phyloP scores from a whole-genome alignment of 768 basidiomycete species.

The Austroboletus festivus region DNA sequence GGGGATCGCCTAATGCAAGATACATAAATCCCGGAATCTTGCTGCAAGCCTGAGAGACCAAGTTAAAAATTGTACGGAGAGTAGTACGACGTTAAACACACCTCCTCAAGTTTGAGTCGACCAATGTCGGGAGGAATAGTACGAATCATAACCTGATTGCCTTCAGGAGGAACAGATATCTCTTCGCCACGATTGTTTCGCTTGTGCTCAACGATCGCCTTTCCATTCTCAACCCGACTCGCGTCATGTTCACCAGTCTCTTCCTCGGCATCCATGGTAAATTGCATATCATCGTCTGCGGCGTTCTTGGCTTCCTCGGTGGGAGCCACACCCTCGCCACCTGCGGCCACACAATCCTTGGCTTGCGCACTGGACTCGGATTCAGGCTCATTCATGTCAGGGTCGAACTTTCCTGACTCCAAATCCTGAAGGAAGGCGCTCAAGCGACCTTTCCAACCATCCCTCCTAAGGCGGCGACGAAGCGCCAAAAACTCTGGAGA shows the following conservation, averaged over 20 bases:
- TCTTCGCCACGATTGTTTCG: slow-evolving; percentile 67
- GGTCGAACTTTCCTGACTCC: slow-evolving; percentile 83
- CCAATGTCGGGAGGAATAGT: slow-evolving; percentile 94
- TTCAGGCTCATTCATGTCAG: slow-evolving; percentile 63
- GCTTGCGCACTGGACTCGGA: slow-evolving; percentile 46
- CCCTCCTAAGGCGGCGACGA: slow-evolving; percentile 75
- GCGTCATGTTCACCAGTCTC: slow-evolving; percentile 61
- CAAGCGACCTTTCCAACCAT: slow-evolving; percentile 78
- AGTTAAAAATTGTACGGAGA: slow-evolving; percentile 6
- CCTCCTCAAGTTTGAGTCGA: slow-evolving; percentile 86
- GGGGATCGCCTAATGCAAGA: slow-evolving; percentile 86
- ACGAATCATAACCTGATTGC: slow-evolving; percentile 91
- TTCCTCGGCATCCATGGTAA: slow-evolving; percentile 69
- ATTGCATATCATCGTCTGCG: slow-evolving; percentile 74
- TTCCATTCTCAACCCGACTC: slow-evolving; percentile 60
- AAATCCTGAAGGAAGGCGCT: slow-evolving; percentile 75
- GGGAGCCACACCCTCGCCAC: slow-evolving; percentile 34
- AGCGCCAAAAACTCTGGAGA: slow-evolving; percentile 64
- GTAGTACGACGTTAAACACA: slow-evolving; percentile 34
- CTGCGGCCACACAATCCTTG: slow-evolving; percentile 46
- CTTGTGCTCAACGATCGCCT: slow-evolving; percentile 41
- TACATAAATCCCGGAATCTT: slow-evolving; percentile 81
- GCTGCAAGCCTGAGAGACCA: slow-evolving; percentile 57
- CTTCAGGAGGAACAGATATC: slow-evolving; percentile 65
- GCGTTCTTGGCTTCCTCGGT: slow-evolving; percentile 53